Conservation (phyloP, 129 eudicot species). For the Tagetes erecta region DNA sequence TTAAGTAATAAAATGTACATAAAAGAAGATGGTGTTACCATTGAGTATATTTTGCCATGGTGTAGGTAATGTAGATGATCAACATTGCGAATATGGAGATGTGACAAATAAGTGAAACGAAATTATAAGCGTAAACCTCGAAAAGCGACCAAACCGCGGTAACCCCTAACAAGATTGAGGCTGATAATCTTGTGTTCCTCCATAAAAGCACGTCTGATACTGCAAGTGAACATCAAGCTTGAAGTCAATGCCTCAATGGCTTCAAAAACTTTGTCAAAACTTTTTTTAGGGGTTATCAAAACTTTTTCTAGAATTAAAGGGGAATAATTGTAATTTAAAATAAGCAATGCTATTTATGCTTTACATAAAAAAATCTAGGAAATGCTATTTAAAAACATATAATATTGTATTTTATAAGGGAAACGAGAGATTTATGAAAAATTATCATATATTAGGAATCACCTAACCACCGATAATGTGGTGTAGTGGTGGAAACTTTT, state of each 20-base stretch:
- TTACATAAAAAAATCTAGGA: too few species aligned
- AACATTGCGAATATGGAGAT: slow-evolving; percentile 53
- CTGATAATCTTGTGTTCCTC: slow-evolving; percentile 79
- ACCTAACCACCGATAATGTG: too few species aligned
- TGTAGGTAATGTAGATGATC: slow-evolving; percentile 52
- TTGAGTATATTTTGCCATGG: slow-evolving; percentile 53
- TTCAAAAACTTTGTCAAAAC: not conserved
- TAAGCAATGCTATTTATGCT: too few species aligned
- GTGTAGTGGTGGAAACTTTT: too few species aligned
- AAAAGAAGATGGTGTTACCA: slow-evolving; percentile 40
- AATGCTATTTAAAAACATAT: too few species aligned
- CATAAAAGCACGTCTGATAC: slow-evolving; percentile 76
- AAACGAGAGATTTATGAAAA: too few species aligned
- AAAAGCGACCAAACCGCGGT: slow-evolving; percentile 74
- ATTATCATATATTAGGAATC: too few species aligned
- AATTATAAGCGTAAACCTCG: slow-evolving; percentile 66
- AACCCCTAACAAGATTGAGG: slow-evolving; percentile 53
- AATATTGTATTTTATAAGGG: too few species aligned
- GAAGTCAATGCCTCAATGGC: not conserved
- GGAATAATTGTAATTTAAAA: too few species aligned
- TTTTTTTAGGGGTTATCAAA: too few species aligned
- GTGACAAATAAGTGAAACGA: slow-evolving; percentile 67
- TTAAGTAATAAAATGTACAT: not conserved
- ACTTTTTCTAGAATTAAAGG: too few species aligned
- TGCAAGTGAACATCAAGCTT: slow-evolving; percentile 35